phyloP scores from a whole-genome alignment of 345 rosid genomes.

The Euphorbia lathyris region DNA sequence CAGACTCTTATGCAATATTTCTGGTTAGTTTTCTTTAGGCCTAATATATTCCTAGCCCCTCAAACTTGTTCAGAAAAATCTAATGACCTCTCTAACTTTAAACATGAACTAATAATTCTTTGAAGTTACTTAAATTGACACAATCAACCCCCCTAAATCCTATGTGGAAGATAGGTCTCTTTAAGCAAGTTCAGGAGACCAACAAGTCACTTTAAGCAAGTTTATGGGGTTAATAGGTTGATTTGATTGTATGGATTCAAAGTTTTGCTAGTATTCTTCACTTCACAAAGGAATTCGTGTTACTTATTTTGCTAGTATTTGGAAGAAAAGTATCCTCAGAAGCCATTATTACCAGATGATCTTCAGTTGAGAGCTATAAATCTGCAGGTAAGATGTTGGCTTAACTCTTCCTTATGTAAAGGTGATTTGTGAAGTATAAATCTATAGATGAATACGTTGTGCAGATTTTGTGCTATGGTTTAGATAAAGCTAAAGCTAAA shows the following conservation, averaged over 20 bases:
- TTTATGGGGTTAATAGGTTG: no score
- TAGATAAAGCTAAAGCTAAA: neutral
- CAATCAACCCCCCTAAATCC: no score
- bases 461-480: neutral
- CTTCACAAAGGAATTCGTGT: neutral
- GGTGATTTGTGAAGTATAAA: neutral
- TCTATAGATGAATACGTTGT: neutral
- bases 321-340: conserved; percentile 50
- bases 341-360: conserved; percentile 40
- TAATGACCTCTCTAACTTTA: no score
- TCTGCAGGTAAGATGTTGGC: conserved; percentile 39
- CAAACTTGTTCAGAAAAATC: no score
- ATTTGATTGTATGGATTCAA: neutral
- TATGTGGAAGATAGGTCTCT: no score
- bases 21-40: conserved; percentile 33
- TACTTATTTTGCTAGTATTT: conserved; percentile 32
- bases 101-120: no score
- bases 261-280: no score
- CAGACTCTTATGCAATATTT: conserved; percentile 54
- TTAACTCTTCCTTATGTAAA: neutral
- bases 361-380: conserved; percentile 37
- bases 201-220: no score
- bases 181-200: no score
- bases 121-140: no score
- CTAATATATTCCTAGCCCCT: no score